Conservation (phyloP, 169 alveolate genomes). For the Cryptosporidium muris region DNA sequence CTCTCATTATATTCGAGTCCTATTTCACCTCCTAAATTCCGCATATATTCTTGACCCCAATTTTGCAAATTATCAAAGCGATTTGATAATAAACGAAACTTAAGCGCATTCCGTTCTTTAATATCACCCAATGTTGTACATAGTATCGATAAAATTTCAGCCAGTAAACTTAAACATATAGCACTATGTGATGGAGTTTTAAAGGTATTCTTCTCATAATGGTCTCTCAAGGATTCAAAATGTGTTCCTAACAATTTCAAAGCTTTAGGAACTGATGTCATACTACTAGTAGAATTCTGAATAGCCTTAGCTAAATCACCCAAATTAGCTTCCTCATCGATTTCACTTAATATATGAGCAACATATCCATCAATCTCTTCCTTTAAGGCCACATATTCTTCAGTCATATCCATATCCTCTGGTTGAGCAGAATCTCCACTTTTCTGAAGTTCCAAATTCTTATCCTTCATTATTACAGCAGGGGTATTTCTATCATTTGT, state of each 20-base stretch:
- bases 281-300: conserved; percentile 82
- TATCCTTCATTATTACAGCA: conserved; percentile 5
- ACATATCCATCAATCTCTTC: conserved; percentile 52
- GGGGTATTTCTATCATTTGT: neutral
- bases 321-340: conserved; percentile 25
- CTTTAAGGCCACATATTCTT: conserved; percentile 36
- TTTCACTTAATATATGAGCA: neutral
- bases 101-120: conserved; percentile 72
- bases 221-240: conserved; percentile 75
- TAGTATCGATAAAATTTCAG: conserved; percentile 73
- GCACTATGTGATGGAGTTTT: conserved; percentile 8
- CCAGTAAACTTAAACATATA: conserved; percentile 5
- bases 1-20: conserved; percentile 74
- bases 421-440: conserved; percentile 5
- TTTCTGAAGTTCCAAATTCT: neutral
- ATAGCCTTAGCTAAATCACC: conserved; percentile 46
- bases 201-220: conserved; percentile 59
- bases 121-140: conserved; percentile 72
- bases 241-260: conserved; percentile 82
- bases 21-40: conserved; percentile 73
- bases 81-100: conserved; percentile 63
- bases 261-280: conserved; percentile 87
- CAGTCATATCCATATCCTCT: conserved; percentile 64
- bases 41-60: conserved; percentile 79
- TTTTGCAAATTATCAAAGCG: conserved; percentile 70